Evolutionary conservation across 1,139 yeast species (phyloP).

Genomic region (Yamadazyma blattariae): DNA sequence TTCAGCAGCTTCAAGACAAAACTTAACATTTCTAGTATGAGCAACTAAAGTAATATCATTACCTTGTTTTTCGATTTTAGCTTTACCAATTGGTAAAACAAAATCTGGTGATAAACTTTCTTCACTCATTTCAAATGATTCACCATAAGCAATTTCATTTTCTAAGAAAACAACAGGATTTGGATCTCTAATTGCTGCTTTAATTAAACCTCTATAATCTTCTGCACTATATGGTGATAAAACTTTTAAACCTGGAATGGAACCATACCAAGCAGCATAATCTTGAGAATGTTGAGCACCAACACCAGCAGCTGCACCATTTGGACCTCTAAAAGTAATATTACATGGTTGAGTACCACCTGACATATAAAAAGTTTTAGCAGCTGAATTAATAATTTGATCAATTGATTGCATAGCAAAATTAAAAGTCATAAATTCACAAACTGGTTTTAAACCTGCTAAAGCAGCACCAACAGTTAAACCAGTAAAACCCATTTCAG

Average conservation of each 20-base stretch:
- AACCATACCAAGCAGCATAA: slow-evolving; percentile 96
- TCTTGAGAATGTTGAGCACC: slow-evolving; percentile 99
- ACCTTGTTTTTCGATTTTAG: slow-evolving; percentile 93
- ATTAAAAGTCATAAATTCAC: slow-evolving; percentile 99
- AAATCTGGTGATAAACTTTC: slow-evolving; percentile 88
- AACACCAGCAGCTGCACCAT: slow-evolving; percentile 99
- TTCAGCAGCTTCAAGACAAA: slow-evolving; percentile 89
- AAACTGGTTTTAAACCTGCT: slow-evolving; percentile 94
- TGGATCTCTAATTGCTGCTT: slow-evolving; percentile 97
- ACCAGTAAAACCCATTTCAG: slow-evolving; percentile 99
- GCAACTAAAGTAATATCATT: slow-evolving; percentile 85
- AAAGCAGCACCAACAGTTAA: slow-evolving; percentile 96
- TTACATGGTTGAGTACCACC: slow-evolving; percentile 98
- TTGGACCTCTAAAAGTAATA: slow-evolving; percentile 98
- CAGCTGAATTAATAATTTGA: slow-evolving; percentile 97
- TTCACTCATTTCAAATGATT: slow-evolving; percentile 83
- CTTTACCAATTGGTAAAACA: slow-evolving; percentile 90
- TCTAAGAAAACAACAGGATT: slow-evolving; percentile 96
- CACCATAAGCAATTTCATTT: slow-evolving; percentile 94
- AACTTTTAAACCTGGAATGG: slow-evolving; percentile 97
- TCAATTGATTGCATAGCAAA: slow-evolving; percentile 99
- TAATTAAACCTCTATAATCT: slow-evolving; percentile 93
- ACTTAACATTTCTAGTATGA: slow-evolving; percentile 87
- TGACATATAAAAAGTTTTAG: slow-evolving; percentile 97
- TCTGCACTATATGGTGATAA: slow-evolving; percentile 93